Conservation (phyloP, 768 basidiomycete species). For the Auricularia auricula-judae region DNA sequence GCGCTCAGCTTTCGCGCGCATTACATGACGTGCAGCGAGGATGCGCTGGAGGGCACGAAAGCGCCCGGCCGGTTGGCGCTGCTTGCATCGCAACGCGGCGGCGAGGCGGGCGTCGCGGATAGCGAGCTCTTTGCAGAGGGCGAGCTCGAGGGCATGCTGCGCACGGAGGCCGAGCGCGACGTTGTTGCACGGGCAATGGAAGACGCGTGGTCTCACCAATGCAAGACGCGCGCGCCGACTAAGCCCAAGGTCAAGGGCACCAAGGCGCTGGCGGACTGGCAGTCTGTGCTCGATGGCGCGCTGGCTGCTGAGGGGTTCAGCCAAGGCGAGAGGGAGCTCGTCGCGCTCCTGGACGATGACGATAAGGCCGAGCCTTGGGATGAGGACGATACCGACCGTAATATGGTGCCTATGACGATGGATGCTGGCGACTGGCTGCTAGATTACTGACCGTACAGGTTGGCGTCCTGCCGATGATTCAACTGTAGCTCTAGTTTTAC, state of each 20-base stretch:
- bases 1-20: not conserved
- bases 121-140: slow-evolving; percentile 63
- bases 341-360: not conserved
- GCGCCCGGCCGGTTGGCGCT: slow-evolving; percentile 57
- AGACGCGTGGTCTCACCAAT: not conserved
- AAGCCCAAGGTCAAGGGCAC: not conserved
- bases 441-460: not conserved
- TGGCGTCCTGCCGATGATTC: not conserved
- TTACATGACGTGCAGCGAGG: not conserved
- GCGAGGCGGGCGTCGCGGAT: slow-evolving; percentile 43
- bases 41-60: slow-evolving; percentile 7
- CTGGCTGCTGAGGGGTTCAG: not conserved
- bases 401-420: not conserved
- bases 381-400: not conserved
- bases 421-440: not conserved
- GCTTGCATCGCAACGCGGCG: slow-evolving; percentile 47
- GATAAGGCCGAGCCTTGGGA: not conserved
- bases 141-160: slow-evolving; percentile 52
- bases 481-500: no score
- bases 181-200: not conserved
- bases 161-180: slow-evolving; percentile 36
- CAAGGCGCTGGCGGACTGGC: not conserved
- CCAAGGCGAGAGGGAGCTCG: not conserved
- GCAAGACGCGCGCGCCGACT: not conserved
- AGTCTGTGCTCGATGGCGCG: not conserved